These are phyloP conservation scores for Debaryomyces coudertii DNA, from an alignment of 1,139 yeast species.

Conservation along the genomic window DNA sequence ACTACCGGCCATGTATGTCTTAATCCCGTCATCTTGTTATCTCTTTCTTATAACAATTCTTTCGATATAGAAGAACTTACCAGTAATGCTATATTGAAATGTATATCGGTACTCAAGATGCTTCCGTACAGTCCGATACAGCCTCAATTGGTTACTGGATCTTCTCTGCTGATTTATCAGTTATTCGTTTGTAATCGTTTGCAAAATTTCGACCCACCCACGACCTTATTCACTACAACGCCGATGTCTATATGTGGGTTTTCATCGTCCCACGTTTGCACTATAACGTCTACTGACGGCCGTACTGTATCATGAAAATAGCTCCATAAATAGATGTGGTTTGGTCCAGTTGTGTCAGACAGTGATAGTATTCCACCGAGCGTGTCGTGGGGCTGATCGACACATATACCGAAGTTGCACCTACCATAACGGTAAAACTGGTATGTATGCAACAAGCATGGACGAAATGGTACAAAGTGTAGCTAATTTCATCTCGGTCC, in stretches of 20 bases:
- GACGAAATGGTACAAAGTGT: no score
- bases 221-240: neutral
- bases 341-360: no score
- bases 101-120: neutral
- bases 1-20: conserved; percentile 23
- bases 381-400: no score
- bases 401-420: no score
- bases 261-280: no score
- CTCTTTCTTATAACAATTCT: neutral
- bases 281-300: no score
- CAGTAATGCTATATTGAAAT: neutral
- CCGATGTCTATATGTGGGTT: neutral
- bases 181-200: neutral
- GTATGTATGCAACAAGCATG: no score
- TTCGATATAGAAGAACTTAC: neutral
- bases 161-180: neutral
- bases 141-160: neutral
- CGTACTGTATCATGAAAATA: no score
- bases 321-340: no score
- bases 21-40: conserved; percentile 3
- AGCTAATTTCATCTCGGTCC: no score
- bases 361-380: no score
- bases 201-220: neutral
- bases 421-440: no score
- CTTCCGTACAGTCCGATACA: neutral